phyloP scores from a whole-genome alignment of 2,329 filamentous ascomycete species.

The Fulvia fulva region DNA sequence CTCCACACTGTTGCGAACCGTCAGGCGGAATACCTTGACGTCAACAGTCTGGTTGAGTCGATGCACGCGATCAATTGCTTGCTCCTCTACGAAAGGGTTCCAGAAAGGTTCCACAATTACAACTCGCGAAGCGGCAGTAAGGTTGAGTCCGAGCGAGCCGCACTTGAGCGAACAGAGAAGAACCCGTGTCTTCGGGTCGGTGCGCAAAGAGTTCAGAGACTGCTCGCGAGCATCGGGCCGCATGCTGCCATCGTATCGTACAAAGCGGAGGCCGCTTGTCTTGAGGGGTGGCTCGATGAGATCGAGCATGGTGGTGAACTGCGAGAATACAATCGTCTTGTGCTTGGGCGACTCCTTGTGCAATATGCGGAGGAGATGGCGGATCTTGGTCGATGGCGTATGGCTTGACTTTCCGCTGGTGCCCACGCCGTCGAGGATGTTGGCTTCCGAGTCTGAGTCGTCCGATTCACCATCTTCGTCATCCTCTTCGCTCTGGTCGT shows the following conservation, averaged over 20 bases:
- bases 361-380: conserved; percentile 76
- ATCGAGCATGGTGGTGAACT: conserved; percentile 98
- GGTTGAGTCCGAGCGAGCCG: conserved; percentile 84
- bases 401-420: conserved; percentile 39
- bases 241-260: conserved; percentile 94
- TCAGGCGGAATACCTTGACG: conserved; percentile 92
- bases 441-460: conserved; percentile 39
- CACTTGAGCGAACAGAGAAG: conserved; percentile 92
- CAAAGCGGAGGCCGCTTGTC: conserved; percentile 69
- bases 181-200: conserved; percentile 70
- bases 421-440: conserved; percentile 19
- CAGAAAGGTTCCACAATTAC: conserved; percentile 97
- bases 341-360: conserved; percentile 72
- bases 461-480: conserved; percentile 39
- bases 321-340: conserved; percentile 98
- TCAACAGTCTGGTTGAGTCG: conserved; percentile 95
- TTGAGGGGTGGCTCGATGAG: conserved; percentile 88
- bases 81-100: conserved; percentile 97
- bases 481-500: conserved; percentile 40
- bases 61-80: conserved; percentile 76
- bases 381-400: conserved; percentile 83
- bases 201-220: conserved; percentile 71
- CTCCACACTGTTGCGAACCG: conserved; percentile 81
- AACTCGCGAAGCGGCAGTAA: conserved; percentile 89
- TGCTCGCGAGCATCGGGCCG: conserved; percentile 87